phyloP scores from a whole-genome alignment of 805 yeast species.

The Limtongia smithiae region DNA sequence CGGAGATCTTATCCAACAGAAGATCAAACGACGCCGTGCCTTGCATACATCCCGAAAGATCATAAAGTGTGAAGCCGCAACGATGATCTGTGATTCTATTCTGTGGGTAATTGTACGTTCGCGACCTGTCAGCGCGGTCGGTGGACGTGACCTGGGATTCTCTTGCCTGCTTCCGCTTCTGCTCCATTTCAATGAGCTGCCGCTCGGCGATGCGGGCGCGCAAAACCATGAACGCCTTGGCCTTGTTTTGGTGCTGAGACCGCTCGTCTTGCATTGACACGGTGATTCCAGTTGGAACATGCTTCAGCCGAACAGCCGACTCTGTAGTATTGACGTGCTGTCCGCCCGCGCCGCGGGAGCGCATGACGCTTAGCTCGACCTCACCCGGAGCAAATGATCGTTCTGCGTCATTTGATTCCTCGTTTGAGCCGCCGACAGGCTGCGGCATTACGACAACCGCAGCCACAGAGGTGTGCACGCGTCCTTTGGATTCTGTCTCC shows the following conservation, averaged over 20 bases:
- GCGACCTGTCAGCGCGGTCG: conserved; percentile 85
- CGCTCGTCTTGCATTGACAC: conserved; percentile 93
- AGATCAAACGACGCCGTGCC: conserved; percentile 44
- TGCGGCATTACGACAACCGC: conserved; percentile 93
- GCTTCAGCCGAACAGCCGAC: conserved; percentile 91
- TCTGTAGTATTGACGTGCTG: conserved; percentile 98
- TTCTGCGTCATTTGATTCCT: conserved; percentile 52
- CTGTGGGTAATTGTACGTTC: conserved; percentile 92
- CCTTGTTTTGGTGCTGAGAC: conserved; percentile 91
- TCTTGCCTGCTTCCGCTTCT: conserved; percentile 62
- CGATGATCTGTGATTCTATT: conserved; percentile 93
- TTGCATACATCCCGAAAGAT: conserved; percentile 60
- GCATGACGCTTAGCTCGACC: conserved; percentile 90
- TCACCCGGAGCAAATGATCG: conserved; percentile 80
- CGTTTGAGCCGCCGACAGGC: conserved; percentile 52
- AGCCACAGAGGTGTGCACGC: conserved; percentile 93
- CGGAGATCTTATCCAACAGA: conserved; percentile 20
- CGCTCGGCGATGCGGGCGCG: conserved; percentile 80
- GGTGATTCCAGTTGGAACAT: conserved; percentile 82
- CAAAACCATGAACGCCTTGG: conserved; percentile 80
- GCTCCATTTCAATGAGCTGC: conserved; percentile 63
- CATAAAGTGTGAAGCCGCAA: conserved; percentile 75
- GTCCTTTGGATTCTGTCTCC: conserved; percentile 86
- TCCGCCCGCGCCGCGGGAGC: conserved; percentile 96
- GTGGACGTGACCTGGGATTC: conserved; percentile 83